phyloP scores from a whole-genome alignment of 805 yeast genomes.

The Wickerhamiella kurtzmanii region DNA sequence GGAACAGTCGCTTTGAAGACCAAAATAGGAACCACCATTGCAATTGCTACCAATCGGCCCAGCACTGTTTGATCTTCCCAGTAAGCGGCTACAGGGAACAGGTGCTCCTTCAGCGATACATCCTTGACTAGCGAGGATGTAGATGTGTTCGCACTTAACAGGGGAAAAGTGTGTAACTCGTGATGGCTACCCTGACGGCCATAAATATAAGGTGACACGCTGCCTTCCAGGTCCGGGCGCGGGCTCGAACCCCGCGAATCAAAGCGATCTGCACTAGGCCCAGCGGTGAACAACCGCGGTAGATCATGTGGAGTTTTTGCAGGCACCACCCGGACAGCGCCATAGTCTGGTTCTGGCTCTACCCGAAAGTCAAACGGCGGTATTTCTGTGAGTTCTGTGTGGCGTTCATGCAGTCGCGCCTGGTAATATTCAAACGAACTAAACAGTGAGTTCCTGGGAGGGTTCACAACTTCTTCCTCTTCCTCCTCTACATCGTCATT shows the following conservation, averaged over 20 bases:
- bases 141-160: neutral
- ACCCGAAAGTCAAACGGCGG: neutral
- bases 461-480: neutral
- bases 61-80: constrained; percentile 18
- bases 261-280: no score
- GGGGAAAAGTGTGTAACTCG: neutral
- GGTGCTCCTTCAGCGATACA: constrained; percentile 1
- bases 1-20: constrained; percentile 25
- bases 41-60: constrained; percentile 18
- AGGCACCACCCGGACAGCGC: no score
- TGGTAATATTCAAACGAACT: neutral
- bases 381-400: neutral
- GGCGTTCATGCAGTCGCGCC: neutral
- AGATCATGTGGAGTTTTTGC: no score
- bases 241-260: no score
- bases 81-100: constrained; percentile 24
- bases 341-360: neutral
- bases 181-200: neutral
- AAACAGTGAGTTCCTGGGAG: neutral
- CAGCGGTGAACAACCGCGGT: no score
- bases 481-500: neutral
- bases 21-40: constrained; percentile 24
- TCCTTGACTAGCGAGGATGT: neutral
- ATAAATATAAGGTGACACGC: neutral
- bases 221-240: neutral